Evolutionary conservation across 2,329 filamentous ascomycete genomes (phyloP).

Genomic region (Fusarium veterinarium): DNA sequence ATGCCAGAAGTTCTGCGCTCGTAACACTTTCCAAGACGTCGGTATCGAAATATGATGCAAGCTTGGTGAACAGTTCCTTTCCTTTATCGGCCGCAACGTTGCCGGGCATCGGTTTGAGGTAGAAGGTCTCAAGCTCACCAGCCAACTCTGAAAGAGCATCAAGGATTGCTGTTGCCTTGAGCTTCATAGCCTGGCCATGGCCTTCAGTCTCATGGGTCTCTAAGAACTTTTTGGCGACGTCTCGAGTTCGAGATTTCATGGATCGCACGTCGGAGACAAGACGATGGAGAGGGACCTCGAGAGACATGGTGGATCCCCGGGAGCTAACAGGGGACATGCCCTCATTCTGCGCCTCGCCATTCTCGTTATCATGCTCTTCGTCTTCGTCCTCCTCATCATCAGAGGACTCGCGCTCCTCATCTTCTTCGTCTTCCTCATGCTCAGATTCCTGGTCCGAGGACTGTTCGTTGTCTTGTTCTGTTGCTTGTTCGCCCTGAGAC

Average conservation of each 20-base stretch:
- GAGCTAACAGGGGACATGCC: slow-evolving; percentile 75
- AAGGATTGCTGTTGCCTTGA: slow-evolving; percentile 82
- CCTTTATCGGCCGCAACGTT: slow-evolving; percentile 64
- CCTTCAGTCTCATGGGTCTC: slow-evolving; percentile 84
- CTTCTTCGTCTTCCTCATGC: slow-evolving; percentile 43
- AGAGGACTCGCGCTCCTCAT: slow-evolving; percentile 53
- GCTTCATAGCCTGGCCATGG: slow-evolving; percentile 76
- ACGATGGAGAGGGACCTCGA: slow-evolving; percentile 65
- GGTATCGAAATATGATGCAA: slow-evolving; percentile 88
- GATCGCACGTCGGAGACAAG: slow-evolving; percentile 63
- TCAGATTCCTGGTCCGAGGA: slow-evolving; percentile 48
- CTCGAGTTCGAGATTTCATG: slow-evolving; percentile 74
- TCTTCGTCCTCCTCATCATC: slow-evolving; percentile 64
- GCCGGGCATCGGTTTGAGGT: slow-evolving; percentile 65
- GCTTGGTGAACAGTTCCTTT: slow-evolving; percentile 74
- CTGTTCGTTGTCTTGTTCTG: slow-evolving; percentile 46
- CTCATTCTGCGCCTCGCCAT: slow-evolving; percentile 64
- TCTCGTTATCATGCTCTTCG: slow-evolving; percentile 61
- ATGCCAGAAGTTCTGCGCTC: slow-evolving; percentile 92
- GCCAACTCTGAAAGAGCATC: slow-evolving; percentile 78
- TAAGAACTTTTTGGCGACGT: slow-evolving; percentile 84
- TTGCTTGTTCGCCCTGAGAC: slow-evolving; percentile 43
- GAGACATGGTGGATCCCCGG: slow-evolving; percentile 72
- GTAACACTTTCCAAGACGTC: slow-evolving; percentile 94
- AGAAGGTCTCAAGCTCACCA: slow-evolving; percentile 76